Percentiles rank a stretch among this genome's conserved stretches.
Conservation (phyloP, 192 early-diverging fungal genomes). For the Backusella australiensis region DNA sequence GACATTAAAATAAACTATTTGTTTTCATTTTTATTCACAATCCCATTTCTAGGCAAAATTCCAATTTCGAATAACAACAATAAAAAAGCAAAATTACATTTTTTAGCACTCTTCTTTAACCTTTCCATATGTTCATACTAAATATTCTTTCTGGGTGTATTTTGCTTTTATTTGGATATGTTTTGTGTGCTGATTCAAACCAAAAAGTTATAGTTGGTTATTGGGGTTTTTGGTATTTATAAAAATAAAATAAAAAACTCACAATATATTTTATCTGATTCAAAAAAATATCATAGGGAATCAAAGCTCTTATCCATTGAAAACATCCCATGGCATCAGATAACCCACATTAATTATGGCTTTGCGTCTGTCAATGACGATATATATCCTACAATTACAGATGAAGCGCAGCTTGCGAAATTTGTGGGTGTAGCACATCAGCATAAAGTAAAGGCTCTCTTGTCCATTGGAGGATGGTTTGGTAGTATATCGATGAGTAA, state of each 20-base stretch:
- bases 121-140: background rate
- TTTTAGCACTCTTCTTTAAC: background rate
- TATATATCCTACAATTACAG: background rate
- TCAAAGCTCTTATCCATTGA: background rate
- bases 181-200: background rate
- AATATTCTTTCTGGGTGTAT: background rate
- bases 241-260: too few relatives aligned
- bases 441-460: background rate
- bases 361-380: background rate
- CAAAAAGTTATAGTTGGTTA: background rate
- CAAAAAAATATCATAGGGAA: background rate
- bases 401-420: background rate
- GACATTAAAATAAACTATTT: background rate
- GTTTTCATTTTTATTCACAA: background rate
- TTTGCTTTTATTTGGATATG: background rate
- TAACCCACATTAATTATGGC: slow-evolving; percentile 6
- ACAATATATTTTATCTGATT: background rate
- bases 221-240: background rate
- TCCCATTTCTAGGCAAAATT: background rate
- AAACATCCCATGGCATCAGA: slow-evolving; percentile 5
- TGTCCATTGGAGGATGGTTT: slow-evolving; percentile 6
- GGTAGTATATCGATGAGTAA: background rate
- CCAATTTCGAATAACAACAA: background rate
- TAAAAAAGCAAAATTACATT: background rate
- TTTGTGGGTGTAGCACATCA: slow-evolving; percentile 2